phyloP scores from a whole-genome alignment of 179 eudicot species.

The Beta macrorhiza region DNA sequence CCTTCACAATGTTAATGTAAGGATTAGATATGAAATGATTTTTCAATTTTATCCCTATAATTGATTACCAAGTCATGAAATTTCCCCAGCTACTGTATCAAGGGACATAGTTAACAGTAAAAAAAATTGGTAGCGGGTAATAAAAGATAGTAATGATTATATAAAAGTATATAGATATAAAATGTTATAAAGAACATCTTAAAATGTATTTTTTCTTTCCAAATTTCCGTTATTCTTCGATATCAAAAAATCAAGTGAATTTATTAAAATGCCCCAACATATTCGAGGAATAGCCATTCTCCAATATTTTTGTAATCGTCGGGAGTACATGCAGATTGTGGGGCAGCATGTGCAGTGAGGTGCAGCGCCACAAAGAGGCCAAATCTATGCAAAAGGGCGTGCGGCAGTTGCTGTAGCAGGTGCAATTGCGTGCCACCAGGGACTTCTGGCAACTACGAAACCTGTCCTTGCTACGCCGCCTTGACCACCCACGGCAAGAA shows the following conservation, averaged over 20 bases:
- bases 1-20: too few relatives aligned
- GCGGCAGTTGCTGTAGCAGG: slow-evolving; percentile 54
- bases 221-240: background rate
- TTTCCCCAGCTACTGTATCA: too few relatives aligned
- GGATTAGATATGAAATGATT: too few relatives aligned
- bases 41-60: too few relatives aligned
- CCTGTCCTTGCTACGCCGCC: slow-evolving; percentile 60
- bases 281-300: background rate
- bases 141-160: too few relatives aligned
- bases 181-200: too few relatives aligned
- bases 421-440: slow-evolving; percentile 73
- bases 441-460: slow-evolving; percentile 55
- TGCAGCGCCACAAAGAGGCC: slow-evolving; percentile 55
- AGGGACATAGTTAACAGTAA: too few relatives aligned
- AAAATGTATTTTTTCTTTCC: too few relatives aligned
- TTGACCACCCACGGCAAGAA: slow-evolving; percentile 45
- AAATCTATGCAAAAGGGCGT: slow-evolving; percentile 56
- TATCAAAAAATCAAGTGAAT: background rate
- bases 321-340: slow-evolving; percentile 43
- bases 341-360: slow-evolving; percentile 47
- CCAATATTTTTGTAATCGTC: background rate
- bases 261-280: background rate
- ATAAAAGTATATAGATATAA: too few relatives aligned
- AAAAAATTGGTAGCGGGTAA: too few relatives aligned
- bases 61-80: too few relatives aligned